phyloP scores from a whole-genome alignment of 768 basidiomycete species.

The Collybia sp. region DNA sequence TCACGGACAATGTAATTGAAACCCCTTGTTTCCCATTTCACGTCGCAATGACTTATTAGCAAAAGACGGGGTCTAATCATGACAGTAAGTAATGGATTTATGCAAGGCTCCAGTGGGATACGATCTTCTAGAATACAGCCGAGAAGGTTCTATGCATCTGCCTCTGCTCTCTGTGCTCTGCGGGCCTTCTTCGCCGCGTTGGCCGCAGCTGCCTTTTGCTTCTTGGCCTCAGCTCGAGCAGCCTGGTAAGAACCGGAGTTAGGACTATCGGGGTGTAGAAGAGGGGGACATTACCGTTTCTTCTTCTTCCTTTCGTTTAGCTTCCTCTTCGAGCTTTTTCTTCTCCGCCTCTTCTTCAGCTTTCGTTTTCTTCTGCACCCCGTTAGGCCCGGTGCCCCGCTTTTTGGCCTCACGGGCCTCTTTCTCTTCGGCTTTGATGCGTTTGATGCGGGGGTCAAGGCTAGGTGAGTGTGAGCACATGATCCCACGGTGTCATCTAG shows the following conservation, averaged over 20 bases:
- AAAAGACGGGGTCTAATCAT: no score
- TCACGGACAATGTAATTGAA: no score
- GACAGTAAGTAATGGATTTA: no score
- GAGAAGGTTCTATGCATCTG: constrained; percentile 7
- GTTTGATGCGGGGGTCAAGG: constrained; percentile 92
- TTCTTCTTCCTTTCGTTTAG: constrained; percentile 75
- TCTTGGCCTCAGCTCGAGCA: constrained; percentile 74
- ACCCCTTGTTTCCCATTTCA: neutral
- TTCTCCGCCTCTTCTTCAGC: constrained; percentile 75
- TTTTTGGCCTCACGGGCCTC: constrained; percentile 92
- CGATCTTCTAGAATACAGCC: neutral
- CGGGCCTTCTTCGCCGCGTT: constrained; percentile 91
- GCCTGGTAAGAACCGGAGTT: constrained; percentile 21
- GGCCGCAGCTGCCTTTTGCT: constrained; percentile 79
- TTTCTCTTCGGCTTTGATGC: constrained; percentile 96
- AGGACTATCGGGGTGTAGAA: neutral
- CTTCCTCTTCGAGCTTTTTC: constrained; percentile 66
- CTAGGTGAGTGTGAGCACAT: constrained; percentile 6
- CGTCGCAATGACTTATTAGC: no score
- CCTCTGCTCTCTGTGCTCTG: constrained; percentile 53
- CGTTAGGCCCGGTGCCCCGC: constrained; percentile 38
- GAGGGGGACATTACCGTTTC: constrained; percentile 56
- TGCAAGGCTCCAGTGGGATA: no score
- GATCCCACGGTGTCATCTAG: neutral
- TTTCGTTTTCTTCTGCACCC: constrained; percentile 61